Evolutionary conservation across 768 basidiomycete genomes (phyloP), one percentile per base, ranked within the genome.

Genomic region (Boletus sensibilis): DNA sequence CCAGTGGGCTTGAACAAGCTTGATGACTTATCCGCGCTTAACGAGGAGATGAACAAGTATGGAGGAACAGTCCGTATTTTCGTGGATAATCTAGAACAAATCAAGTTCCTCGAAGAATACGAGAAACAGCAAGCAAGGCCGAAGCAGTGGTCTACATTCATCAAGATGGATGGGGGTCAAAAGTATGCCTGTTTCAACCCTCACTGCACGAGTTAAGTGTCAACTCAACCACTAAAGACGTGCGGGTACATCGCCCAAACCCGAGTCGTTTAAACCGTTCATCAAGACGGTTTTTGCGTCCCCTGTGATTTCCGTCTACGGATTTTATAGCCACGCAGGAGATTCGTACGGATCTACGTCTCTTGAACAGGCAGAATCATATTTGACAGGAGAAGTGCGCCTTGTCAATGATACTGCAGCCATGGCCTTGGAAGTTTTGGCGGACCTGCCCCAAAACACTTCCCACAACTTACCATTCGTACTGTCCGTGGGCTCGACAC

Each of bases 401-500:
- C 80, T 84, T 3, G 90, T 89, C 33, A 87, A 91, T 61, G 69
- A 70, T 12, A 86, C 87, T 3, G 88, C 91, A 0, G 74, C 73
- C 27, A 73, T 81, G 47, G 84, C 82, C 0, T 66, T 86, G 31
- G 74, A 77, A 38, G 69, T 81, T 48, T 72, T 86, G 31, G 67
- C 74, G 10, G 64, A 66, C 37, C 73, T 75, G 14, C 65, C 73
- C 13, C 67, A 72, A 38, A 66, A 59, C n/a, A 47, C 55, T 5
- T 55, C 67, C 39, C 70, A 77, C 51, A 73, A 75, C 7, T 70
- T 75, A 37, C 78, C 82, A 6, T 92, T 89, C 62, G 79, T 90
- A 2, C 73, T 94, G 35, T 88, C 88, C 2, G 86, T 94, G 2
- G 92, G 92, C 21, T 88, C 91, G n/a, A 94, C 92, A 3, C 92